Evolutionary conservation across 148 eudicot genomes (phyloP), one percentile per base, ranked within the genome.

Genomic region (Rhododendron henanense): DNA sequence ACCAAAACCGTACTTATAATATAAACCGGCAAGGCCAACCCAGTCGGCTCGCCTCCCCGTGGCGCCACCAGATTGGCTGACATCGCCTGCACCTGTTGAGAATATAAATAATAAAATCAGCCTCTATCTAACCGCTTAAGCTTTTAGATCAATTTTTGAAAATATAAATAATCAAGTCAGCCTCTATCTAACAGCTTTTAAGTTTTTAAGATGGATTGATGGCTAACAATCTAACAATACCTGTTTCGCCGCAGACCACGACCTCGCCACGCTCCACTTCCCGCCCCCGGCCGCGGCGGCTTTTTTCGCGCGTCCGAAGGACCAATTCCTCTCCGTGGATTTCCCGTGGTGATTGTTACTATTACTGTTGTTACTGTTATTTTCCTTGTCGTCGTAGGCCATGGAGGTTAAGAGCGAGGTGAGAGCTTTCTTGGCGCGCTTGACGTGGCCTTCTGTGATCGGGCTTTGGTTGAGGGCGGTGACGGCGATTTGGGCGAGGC

Each of bases 221-320:
- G 61, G 19, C 21, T 55, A 16, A 55, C 23, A 55, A 55, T 55
- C 61, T 4, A 55, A 55, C 3, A 55, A 55, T 55, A 55, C 61
- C 90, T 95, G 98, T 48, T 93, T 94, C 18, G 95, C 91, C 8
- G 99, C 98, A 10, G 99, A 96, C 98, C 99, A 96, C 48, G 94
- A 91, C 82, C 91, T 94, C 2, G 96, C 93, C 6, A 95, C 95
- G 25, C 88, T 85, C 90, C 93, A 94, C 3, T 84, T 94, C 25
- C 92, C 91, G 81, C 91, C 91, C 61, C 39, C 90, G 79, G 82
- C 80, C 19, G 33, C 65, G 48, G 90, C 83, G 63, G 78, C 87
- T 79, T 84, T 83, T 91, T 89, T 2, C 94, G 83, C 18, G 5
- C 96, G 93, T 15, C 98, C 94, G 53, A 94, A 96, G 2, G 98